phyloP scores from a whole-genome alignment of 768 basidiomycete species.

The Gloeostereum incarnatum region DNA sequence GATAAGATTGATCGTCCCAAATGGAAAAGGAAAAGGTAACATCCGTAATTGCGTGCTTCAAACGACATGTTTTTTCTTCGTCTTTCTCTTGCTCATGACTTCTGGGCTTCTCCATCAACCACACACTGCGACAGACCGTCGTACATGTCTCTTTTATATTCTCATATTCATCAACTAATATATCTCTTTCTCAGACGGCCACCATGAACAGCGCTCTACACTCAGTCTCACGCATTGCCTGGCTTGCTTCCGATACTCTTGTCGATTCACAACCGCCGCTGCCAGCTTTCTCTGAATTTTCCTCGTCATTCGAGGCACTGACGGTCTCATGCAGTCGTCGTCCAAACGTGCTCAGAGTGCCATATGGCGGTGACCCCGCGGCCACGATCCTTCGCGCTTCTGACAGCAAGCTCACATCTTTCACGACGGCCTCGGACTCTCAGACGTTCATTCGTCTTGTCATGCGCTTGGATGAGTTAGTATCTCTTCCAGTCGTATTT shows the following conservation, averaged over 20 bases:
- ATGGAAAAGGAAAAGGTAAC: too few relatives aligned
- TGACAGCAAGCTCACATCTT: conserved; percentile 40
- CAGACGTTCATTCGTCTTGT: conserved; percentile 52
- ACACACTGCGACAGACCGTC: too few relatives aligned
- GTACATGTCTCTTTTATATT: too few relatives aligned
- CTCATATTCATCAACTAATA: conserved; percentile 3
- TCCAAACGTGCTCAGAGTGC: conserved; percentile 39
- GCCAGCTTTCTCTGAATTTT: conserved; percentile 31
- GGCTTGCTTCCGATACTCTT: conserved; percentile 56
- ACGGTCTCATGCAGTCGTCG: conserved; percentile 23
- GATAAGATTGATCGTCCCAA: too few relatives aligned
- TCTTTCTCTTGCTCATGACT: too few relatives aligned
- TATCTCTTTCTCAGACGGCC: conserved; percentile 3
- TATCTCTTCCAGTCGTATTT: conserved; percentile 55
- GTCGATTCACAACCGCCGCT: conserved; percentile 44
- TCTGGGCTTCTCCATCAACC: too few relatives aligned
- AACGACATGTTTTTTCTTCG: too few relatives aligned
- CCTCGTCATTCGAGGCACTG: conserved; percentile 26
- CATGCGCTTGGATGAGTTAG: conserved; percentile 59
- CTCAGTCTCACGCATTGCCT: conserved; percentile 62
- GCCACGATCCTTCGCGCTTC: conserved; percentile 43
- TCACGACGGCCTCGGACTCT: conserved; percentile 43
- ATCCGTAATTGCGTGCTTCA: too few relatives aligned
- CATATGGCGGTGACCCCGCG: conserved; percentile 58
- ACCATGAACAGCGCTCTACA: conserved; percentile 9